Conservation (phyloP, 208 protist species). For the Trichomonas gallinae region DNA sequence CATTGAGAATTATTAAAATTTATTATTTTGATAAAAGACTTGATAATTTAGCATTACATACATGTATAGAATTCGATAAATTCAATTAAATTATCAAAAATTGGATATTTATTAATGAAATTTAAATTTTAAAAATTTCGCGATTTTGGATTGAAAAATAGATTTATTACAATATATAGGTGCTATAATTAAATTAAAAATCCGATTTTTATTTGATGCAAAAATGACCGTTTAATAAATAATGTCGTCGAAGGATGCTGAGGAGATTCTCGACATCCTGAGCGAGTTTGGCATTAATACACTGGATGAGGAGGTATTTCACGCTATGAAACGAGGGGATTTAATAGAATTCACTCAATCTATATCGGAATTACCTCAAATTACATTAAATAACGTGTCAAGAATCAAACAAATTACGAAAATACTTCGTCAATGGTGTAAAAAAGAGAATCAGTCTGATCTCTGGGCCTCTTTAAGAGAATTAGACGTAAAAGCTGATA, state of each 20-base stretch:
- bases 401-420: not conserved
- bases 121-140: not conserved
- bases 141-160: not conserved
- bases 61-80: no score
- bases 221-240: conserved; percentile 8
- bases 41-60: no score
- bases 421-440: not conserved
- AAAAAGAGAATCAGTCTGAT: not conserved
- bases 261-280: not conserved
- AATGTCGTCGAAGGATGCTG: not conserved
- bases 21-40: no score
- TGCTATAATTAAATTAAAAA: not conserved
- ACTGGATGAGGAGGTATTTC: not conserved
- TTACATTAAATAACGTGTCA: not conserved
- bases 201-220: not conserved
- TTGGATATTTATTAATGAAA: no score
- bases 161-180: not conserved
- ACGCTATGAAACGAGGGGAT: not conserved
- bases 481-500: not conserved
- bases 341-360: not conserved
- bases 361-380: not conserved
- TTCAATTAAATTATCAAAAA: no score
- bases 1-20: no score
- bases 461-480: not conserved
- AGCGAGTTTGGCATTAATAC: not conserved